These are phyloP conservation scores for Brasenia schreberi DNA, from an alignment of 164 flowering plant genomes.

Conservation along the genomic window DNA sequence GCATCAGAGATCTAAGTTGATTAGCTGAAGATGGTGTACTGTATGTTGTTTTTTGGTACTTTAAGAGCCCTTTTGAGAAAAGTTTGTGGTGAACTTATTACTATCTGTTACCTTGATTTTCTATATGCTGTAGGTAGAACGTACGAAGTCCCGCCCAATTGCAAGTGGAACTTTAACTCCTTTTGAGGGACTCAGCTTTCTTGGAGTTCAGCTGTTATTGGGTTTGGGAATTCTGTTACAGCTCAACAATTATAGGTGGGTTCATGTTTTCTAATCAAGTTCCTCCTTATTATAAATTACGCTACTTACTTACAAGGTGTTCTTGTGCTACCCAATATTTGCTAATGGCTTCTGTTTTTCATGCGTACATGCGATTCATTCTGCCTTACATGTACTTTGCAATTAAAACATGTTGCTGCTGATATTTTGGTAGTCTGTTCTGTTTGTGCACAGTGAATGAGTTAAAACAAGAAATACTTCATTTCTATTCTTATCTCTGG, in stretches of 20 bases:
- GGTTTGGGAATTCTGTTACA: constrained; percentile 94
- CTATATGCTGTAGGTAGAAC: constrained; percentile 56
- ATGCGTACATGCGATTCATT: too few relatives aligned
- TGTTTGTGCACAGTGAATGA: too few relatives aligned
- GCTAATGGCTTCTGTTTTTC: too few relatives aligned
- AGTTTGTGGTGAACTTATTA: not conserved
- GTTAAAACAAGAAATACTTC: too few relatives aligned
- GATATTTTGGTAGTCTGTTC: too few relatives aligned
- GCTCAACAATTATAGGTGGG: constrained; percentile 76
- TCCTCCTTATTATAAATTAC: not conserved
- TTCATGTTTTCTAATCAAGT: constrained; percentile 2
- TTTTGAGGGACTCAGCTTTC: constrained; percentile 77
- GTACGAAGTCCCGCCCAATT: constrained; percentile 72
- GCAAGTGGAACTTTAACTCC: constrained; percentile 91
- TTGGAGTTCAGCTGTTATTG: constrained; percentile 73
- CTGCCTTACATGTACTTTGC: too few relatives aligned
- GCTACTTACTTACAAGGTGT: too few relatives aligned
- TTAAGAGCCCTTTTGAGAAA: too few relatives aligned
- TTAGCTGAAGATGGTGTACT: not conserved
- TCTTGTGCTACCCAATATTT: too few relatives aligned
- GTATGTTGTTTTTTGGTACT: not conserved
- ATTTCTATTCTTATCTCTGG: too few relatives aligned
- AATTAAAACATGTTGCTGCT: too few relatives aligned
- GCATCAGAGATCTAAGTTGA: too few relatives aligned
- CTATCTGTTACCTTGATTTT: not conserved